These are phyloP conservation scores for Calonectria pteridis DNA, from an alignment of 2,329 filamentous ascomycete species.

Conservation along the genomic window DNA sequence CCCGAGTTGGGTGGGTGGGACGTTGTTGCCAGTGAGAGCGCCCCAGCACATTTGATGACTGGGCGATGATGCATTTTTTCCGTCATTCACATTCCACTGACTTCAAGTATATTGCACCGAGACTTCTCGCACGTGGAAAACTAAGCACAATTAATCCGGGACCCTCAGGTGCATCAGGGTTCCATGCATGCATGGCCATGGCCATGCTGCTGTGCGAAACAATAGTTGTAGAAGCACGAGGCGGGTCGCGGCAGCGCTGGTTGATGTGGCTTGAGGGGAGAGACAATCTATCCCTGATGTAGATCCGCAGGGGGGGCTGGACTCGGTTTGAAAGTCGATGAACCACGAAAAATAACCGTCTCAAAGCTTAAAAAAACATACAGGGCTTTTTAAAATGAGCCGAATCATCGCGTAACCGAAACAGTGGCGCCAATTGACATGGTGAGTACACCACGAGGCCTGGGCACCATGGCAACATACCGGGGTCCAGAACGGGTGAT, in stretches of 20 bases:
- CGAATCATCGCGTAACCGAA: constrained; percentile 6
- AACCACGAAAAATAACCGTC: constrained; percentile 19
- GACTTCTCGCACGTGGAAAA: neutral
- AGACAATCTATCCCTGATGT: constrained; percentile 21
- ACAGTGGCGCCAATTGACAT: constrained; percentile 1
- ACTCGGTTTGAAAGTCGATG: neutral
- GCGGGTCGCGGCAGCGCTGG: neutral
- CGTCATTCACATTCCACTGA: neutral
- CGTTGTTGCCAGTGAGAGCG: neutral
- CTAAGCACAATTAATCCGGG: neutral
- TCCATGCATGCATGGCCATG: neutral
- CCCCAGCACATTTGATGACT: neutral
- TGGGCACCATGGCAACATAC: neutral
- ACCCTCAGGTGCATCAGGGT: neutral
- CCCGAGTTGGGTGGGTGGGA: neutral
- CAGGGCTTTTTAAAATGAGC: neutral
- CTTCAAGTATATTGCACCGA: neutral
- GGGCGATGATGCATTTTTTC: neutral
- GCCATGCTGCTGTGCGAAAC: neutral
- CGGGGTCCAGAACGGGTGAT: neutral
- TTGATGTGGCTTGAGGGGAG: constrained; percentile 20
- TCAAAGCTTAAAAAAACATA: constrained; percentile 16
- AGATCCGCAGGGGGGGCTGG: constrained; percentile 26
- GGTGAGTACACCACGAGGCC: constrained; percentile 1
- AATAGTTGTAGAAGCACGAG: neutral